Evolutionary conservation across 2,329 filamentous ascomycete genomes (phyloP).

Genomic region (Aspergillus sp.): DNA sequence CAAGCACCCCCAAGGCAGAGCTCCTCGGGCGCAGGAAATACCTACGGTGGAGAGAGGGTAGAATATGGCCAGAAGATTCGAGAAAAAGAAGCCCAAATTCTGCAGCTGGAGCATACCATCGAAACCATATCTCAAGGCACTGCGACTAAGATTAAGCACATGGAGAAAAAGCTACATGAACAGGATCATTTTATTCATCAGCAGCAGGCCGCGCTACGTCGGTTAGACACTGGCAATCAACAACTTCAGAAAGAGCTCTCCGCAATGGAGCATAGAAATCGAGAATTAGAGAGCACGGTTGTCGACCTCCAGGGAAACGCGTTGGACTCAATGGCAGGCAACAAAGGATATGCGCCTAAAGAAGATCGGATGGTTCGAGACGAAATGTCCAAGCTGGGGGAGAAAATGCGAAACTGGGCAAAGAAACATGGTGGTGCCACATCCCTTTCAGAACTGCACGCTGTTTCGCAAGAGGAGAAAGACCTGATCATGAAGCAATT

Average conservation of each 20-base stretch:
- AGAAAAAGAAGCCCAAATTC: too few relatives aligned
- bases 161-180: neutral
- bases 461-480: neutral
- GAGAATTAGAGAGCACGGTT: neutral
- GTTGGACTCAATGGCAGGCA: neutral
- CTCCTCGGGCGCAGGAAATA: too few relatives aligned
- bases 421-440: neutral
- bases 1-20: too few relatives aligned
- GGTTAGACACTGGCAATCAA: neutral
- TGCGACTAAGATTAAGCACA: neutral
- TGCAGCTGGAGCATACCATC: too few relatives aligned
- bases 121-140: too few relatives aligned
- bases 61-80: too few relatives aligned
- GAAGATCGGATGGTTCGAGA: constrained; percentile 5
- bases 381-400: constrained; percentile 4
- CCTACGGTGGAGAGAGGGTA: too few relatives aligned
- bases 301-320: neutral
- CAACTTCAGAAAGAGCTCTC: neutral
- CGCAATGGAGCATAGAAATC: neutral
- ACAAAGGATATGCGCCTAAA: neutral
- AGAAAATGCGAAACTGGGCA: constrained; percentile 9
- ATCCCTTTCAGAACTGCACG: neutral
- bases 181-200: neutral
- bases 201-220: neutral
- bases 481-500: constrained; percentile 1